Base-by-base conservation (phyloP, 371 early-diverging fungal genomes). In the Neoconidiobolus thromboides region DNA sequence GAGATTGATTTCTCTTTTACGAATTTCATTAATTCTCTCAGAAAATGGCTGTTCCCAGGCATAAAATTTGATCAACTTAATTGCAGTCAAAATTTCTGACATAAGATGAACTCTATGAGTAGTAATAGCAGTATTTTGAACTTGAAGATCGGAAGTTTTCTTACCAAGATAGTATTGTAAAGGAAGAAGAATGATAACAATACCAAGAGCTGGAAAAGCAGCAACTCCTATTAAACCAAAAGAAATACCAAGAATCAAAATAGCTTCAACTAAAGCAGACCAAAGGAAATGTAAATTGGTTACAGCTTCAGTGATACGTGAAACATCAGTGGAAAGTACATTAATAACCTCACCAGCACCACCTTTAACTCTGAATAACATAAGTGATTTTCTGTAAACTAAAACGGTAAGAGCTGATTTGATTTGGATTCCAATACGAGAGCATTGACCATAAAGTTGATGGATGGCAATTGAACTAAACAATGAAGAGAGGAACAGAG, bases 1-100 rank as follows among this genome's bases (percentile, higher is more conserved):
- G 39, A 70, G 69, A 0, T 47, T 14, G 59, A 80, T 70, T 64
- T 85, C 83, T 52, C 71, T 66, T 6, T 55, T 62, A 3, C 83
- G 66, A 4, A 74, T 71, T 3, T 65, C 66, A 37, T 62, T 62
- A 14, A 74, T 67, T 14, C 69, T 66, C 5, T 72, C 69, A 53
- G 68, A 62, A 53, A 73, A 74, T 43, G 66, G 76, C 1, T 65
- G 56, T 61, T 85, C 83, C 83, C 83, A 83, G 1, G 82, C 82
- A 63, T 84, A 83, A 63, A 82, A 82, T 66, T 86, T 86, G 65
- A 86, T 80, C 39, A 84, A 65, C 65, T 83, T 84, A 62, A 86
- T 81, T 39, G 81, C 81, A 0, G 84, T 83, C 43, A 86, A 63
- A 41, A 82, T 70, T 64, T 86, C 86, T 0, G 75, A 75, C 73